These are phyloP conservation scores for Kwoniella botswanensis DNA, from an alignment of 768 basidiomycete species.

Conservation along the genomic window DNA sequence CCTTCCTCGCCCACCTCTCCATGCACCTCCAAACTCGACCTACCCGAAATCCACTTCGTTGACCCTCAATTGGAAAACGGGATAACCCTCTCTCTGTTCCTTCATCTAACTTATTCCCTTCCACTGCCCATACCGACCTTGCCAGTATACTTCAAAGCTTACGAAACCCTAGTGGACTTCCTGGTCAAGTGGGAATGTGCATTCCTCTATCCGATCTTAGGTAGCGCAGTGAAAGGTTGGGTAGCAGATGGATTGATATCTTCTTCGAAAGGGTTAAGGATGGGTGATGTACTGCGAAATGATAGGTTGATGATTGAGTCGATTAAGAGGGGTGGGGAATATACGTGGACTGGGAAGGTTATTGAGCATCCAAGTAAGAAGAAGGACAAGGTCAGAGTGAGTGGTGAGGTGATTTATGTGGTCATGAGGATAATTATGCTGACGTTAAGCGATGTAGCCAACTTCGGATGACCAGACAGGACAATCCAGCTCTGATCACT, in stretches of 20 bases:
- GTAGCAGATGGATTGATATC: slow-evolving; percentile 11
- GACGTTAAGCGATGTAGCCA: background rate
- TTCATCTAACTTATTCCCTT: slow-evolving; percentile 4
- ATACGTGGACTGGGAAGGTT: slow-evolving; percentile 15
- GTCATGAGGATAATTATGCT: background rate
- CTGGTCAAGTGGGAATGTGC: slow-evolving; percentile 16
- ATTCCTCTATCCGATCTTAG: background rate
- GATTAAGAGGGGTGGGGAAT: slow-evolving; percentile 15
- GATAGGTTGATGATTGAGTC: slow-evolving; percentile 1
- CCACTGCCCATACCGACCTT: slow-evolving; percentile 6
- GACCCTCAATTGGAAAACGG: slow-evolving; percentile 14
- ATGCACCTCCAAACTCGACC: background rate
- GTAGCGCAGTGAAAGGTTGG: slow-evolving; percentile 2
- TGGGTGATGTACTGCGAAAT: slow-evolving; percentile 13
- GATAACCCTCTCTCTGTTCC: slow-evolving; percentile 20
- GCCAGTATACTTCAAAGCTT: slow-evolving; percentile 3
- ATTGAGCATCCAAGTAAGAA: slow-evolving; percentile 1
- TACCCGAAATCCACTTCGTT: slow-evolving; percentile 7
- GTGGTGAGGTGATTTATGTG: no score
- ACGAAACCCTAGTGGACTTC: slow-evolving; percentile 15
- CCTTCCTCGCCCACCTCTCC: background rate
- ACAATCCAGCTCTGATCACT: background rate
- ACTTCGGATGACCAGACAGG: background rate
- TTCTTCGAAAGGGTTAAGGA: slow-evolving; percentile 12
- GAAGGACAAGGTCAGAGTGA: background rate